These are phyloP conservation scores for Gautieria morchelliformis DNA, from an alignment of 768 basidiomycete genomes.

Conservation along the genomic window DNA sequence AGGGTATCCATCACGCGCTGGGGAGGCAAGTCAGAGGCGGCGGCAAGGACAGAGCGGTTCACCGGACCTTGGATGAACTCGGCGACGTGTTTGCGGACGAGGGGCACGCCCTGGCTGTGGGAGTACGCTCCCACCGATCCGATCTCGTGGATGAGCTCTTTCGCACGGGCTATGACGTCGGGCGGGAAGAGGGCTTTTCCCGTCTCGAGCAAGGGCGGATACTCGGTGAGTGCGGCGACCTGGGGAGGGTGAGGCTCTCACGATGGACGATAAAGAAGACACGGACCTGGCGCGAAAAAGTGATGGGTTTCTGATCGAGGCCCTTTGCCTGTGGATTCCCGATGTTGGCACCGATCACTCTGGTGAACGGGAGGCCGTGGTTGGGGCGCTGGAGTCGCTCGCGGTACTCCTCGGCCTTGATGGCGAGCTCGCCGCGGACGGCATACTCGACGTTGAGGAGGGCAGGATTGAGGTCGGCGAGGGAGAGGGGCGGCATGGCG, in stretches of 20 bases:
- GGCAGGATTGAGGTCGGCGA: constrained; percentile 71
- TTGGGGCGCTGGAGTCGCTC: constrained; percentile 52
- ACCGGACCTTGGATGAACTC: constrained; percentile 75
- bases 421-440: constrained; percentile 92
- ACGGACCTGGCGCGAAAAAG: constrained; percentile 82
- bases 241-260: too few species aligned
- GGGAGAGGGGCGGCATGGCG: constrained; percentile 35
- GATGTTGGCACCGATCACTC: constrained; percentile 91
- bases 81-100: constrained; percentile 82
- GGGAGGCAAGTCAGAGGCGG: not conserved
- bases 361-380: constrained; percentile 69
- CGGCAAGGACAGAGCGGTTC: not conserved
- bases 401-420: constrained; percentile 81
- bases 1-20: constrained; percentile 86
- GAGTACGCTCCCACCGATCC: constrained; percentile 94
- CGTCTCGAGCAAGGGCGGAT: constrained; percentile 65
- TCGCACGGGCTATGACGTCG: constrained; percentile 79
- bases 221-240: constrained; percentile 90
- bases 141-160: constrained; percentile 72
- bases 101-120: constrained; percentile 85
- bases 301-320: constrained; percentile 86
- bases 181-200: constrained; percentile 64
- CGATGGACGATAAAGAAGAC: too few species aligned
- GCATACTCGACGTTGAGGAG: constrained; percentile 90
- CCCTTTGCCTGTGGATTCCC: constrained; percentile 97